Evolutionary conservation across 106 monocot species (phyloP), one percentile per base, ranked within the genome.

Genomic region (Allium fistulosum): DNA sequence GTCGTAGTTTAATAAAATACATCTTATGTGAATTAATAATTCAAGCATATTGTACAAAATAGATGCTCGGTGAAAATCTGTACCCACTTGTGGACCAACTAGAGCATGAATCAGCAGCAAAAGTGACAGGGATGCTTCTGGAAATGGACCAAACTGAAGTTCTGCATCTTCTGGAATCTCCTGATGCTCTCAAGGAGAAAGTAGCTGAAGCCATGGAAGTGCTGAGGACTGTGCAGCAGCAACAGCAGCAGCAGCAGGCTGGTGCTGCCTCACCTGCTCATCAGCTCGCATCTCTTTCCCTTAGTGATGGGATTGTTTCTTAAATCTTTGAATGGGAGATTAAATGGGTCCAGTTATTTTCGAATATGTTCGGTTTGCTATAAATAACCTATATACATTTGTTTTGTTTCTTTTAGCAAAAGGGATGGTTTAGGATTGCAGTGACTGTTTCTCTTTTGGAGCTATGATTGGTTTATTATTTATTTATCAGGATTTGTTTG

Each of bases 221-320:
- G 18, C 68, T 75, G 9, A 37, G 45, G 61, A 53, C 17, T 7
- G 66, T 73, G 15, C 12, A 55, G 8, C 61, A 45, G 61, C 75
- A 53, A 37, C 59, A 28, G 15, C 12, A 55, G 8, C 61, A 37
- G 37, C 37, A 37, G 37, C 37, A 37, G 37, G 37, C 4, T 37
- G 37, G 37, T 37, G 16, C 46, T 18, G 52, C 52, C 26, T 18
- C 61, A 1, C 45, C 61, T 10, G 22, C 74, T 2, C 85, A 88
- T 46, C 85, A 88, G 72, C 69, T 92, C 8, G 88, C 85, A 27
- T 66, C 74, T 7, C 79, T 92, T 0, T 80, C 88, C 7, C 59
- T 92, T 48, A 82, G 82, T 58, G 82, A 75, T 15, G 77, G 73
- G 50, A 51, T 82, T 26, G 62, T 78, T 17, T 73, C 74, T 63